Base-by-base conservation (phyloP, 306 rosid species). In the Cicer cuneatum region DNA sequence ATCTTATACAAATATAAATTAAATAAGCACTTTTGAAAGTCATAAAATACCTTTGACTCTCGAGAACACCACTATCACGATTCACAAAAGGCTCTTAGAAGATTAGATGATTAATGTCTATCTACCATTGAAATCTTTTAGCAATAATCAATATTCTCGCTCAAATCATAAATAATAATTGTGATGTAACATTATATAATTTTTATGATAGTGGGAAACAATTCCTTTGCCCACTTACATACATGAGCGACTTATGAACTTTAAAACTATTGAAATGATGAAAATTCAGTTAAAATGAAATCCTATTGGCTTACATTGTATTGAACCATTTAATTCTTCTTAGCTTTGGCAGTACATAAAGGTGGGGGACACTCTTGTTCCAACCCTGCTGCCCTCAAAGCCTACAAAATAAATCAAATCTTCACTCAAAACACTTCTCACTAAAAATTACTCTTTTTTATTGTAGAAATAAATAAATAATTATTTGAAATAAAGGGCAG, bases 301-400 rank as follows among this genome's bases (percentile, higher is more conserved):
- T 47, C 40, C 67, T 57, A 71, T 74, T 72, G 79, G 83, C 71
- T 72, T 65, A 66, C 78, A 81, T 78, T 81, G 82, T 83, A 72
- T 16, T 54, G 29, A 77, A 69, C 83, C 86, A 83, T 87, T 83
- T 48, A 48, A 53, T 80, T 75, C 68, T 82, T 75, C 63, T 70
- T 41, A 9, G 70, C 49, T 74, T 72, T 83, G 76, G 76, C 59
- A 76, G 80, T 80, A 83, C 59, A 62, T 63, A 54, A 15, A 79
- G 71, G 88, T 87, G 90, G 90, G 86, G 63, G 79, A 81, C 92
- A 86, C 59, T 65, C 82, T 72, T 78, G 74, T 80, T 81, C 83
- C 85, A 70, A 64, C 77, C 81, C 54, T 78, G 88, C 82, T 56
- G 62, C 43, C 81, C 59, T 82, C 19, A 82, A 69, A 69, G 86